Percentiles rank a stretch among this genome's conserved stretches.
Conservation (phyloP, 75 land plant species). For the Picea sitchensis region DNA sequence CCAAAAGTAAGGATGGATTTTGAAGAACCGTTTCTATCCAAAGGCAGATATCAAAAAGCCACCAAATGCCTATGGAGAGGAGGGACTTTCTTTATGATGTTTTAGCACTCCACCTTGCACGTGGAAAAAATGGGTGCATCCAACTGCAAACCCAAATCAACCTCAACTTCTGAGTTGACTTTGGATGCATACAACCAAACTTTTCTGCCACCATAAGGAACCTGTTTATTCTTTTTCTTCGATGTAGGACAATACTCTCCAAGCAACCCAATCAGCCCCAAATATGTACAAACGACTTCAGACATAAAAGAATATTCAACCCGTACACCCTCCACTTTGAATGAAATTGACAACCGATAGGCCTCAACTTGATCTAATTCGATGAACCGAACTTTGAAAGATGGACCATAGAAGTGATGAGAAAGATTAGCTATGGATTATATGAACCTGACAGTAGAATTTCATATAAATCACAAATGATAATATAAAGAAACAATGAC, state of each 20-base stretch:
- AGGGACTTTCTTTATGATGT: background rate
- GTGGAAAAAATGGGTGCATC: constrained; percentile 21
- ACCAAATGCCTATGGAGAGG: constrained; percentile 1
- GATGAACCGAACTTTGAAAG: no score
- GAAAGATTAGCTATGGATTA: no score
- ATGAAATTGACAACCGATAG: background rate
- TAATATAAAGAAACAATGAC: no score
- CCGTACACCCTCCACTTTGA: constrained; percentile 23
- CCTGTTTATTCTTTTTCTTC: constrained; percentile 41
- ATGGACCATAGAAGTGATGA: no score
- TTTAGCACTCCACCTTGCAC: background rate
- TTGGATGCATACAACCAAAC: constrained; percentile 32
- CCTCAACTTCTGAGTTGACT: background rate
- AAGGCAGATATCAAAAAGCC: background rate
- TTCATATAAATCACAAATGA: no score
- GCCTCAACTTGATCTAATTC: background rate
- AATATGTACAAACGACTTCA: constrained; percentile 57
- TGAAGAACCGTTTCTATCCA: background rate
- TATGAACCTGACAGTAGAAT: no score
- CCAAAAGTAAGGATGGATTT: background rate
- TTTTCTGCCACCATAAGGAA: background rate
- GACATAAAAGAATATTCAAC: constrained; percentile 83
- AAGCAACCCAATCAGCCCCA: constrained; percentile 74
- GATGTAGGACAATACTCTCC: constrained; percentile 77
- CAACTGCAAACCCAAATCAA: constrained; percentile 18